Base-by-base conservation (phyloP, 2,329 filamentous ascomycete genomes). In the Cladosporium sp. region DNA sequence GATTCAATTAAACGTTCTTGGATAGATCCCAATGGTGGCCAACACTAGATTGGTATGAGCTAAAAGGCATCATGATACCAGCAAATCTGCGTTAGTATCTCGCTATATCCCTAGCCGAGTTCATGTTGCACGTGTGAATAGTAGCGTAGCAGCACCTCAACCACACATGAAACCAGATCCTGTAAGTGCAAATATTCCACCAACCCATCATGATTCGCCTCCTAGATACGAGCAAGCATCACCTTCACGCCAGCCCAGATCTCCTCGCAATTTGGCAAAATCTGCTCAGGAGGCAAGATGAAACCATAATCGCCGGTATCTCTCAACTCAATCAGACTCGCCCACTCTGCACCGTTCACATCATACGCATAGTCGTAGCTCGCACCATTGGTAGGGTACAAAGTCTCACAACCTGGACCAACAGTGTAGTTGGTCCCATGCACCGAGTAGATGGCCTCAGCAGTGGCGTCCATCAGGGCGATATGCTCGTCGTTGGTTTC, bases 401-500 rank as follows among this genome's bases (percentile, higher is more conserved):
- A 22, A 9, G 52, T 55, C 52, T 55, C 39, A 13, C 52, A 87
- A 61, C 84, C 79, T 0, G 77, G 76, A 0, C 78, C 79, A 19
- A 66, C 59, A 42, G 62, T 54, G 65, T 73, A 74, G 58, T 61
- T 63, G 2, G 73, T 77, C 20, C 75, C 75, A 62, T 84, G 80
- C 4, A 81, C 78, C 0, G 80, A 79, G 48, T 78, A 71, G 64
- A 87, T 81, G 25, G 82, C 83, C 1, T 75, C 73, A 17, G 79
- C 77, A 7, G 75, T 75, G 22, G 77, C 75, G 10, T 66, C 64
- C 5, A 80, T 79, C 1, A 87, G 75, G 0, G 79, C 74, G 60
- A 83, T 77, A 55, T 77, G 73, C 10, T 74, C 67, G 55, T 80
- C 72, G 60, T 83, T 80, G 45, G 74, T 70, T 3, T 80, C 66